Evolutionary conservation across 139 green algal genomes (phyloP), one percentile per base, ranked within the genome.

Genomic region (Axilococcus clingmanii): DNA sequence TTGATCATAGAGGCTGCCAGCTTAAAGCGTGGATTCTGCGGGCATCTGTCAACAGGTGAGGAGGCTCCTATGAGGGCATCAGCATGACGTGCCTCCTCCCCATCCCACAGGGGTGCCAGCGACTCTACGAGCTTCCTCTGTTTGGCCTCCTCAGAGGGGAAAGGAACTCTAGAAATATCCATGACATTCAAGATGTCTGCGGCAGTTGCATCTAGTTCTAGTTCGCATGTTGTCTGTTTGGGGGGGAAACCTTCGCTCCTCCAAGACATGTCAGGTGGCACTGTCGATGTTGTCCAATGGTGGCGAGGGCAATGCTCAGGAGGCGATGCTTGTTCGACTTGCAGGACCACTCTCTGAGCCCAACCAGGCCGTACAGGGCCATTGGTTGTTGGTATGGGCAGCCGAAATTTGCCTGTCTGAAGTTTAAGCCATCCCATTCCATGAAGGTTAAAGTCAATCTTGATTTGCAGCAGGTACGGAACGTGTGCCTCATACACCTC

Each of bases 391-490:
- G n/a, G n/a, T n/a, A n/a, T n/a, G n/a, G 33, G n/a, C 20, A 15
- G 19, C 11, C 65, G 60, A 57, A 73, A 73, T 4, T 22, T 19
- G 14, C 77, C 78, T 23, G 52, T 46, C 8, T 32, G 20, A 7
- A 95, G 63, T 9, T 61, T 55, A 6, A 94, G 16, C 40, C 68
- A 70, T 16, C 70, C 79, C 88, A 96, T 96, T 35, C 88, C 88
- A 14, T 75, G 63, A 51, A 96, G 68, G 61, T 96, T 96, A 68
- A 85, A 83, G 63, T 96, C 88, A 12, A 94, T 77, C 78, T 94
- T 95, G 54, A 97, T 56, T 59, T 97, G 89, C 50, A 97, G 77
- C 47, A 96, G 60, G 66, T 82, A 97, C 22, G 89, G 90, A 12
- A 97, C 61, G 71, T 97, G 89, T 2, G 79, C 65, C 60, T 97